These are phyloP conservation scores for Capsella rubella DNA, from an alignment of 441 rosid genomes.

Conservation along the genomic window DNA sequence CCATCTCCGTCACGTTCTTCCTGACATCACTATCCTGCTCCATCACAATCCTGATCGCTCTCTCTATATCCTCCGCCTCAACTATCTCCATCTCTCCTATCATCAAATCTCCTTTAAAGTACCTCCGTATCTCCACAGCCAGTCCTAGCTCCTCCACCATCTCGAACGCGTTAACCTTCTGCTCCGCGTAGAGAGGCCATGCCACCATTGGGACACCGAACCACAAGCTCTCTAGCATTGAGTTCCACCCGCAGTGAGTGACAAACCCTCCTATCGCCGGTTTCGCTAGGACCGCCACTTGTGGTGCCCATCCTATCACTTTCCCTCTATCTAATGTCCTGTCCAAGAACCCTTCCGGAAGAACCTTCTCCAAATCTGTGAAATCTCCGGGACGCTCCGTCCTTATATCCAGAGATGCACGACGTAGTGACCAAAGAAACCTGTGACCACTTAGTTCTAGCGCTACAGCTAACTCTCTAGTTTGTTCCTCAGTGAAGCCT, in stretches of 20 bases:
- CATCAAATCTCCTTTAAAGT: slow-evolving; percentile 32
- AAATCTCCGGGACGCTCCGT: slow-evolving; percentile 13
- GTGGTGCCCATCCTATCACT: slow-evolving; percentile 66
- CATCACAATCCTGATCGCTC: slow-evolving; percentile 50
- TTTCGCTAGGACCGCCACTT: slow-evolving; percentile 46
- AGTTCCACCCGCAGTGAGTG: slow-evolving; percentile 71
- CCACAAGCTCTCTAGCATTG: slow-evolving; percentile 57
- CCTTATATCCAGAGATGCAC: slow-evolving; percentile 18
- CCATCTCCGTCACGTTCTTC: slow-evolving; percentile 47
- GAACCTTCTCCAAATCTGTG: slow-evolving; percentile 19
- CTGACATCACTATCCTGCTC: slow-evolving; percentile 36
- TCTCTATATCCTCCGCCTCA: slow-evolving; percentile 51
- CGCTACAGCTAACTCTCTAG: slow-evolving; percentile 49
- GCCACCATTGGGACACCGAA: slow-evolving; percentile 56
- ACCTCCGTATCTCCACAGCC: slow-evolving; percentile 51
- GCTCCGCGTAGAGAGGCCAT: slow-evolving; percentile 62
- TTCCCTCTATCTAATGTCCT: slow-evolving; percentile 46
- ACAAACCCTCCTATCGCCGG: slow-evolving; percentile 59
- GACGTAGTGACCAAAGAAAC: slow-evolving; percentile 60
- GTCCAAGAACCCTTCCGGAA: slow-evolving; percentile 53
- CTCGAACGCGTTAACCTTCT: slow-evolving; percentile 56
- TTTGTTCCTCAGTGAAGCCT: slow-evolving; percentile 47
- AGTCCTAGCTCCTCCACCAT: slow-evolving; percentile 54
- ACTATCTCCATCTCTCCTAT: slow-evolving; percentile 10
- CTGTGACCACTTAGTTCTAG: slow-evolving; percentile 45